Base-by-base conservation (phyloP, 306 rosid species). In the Gastrolobium villosum region DNA sequence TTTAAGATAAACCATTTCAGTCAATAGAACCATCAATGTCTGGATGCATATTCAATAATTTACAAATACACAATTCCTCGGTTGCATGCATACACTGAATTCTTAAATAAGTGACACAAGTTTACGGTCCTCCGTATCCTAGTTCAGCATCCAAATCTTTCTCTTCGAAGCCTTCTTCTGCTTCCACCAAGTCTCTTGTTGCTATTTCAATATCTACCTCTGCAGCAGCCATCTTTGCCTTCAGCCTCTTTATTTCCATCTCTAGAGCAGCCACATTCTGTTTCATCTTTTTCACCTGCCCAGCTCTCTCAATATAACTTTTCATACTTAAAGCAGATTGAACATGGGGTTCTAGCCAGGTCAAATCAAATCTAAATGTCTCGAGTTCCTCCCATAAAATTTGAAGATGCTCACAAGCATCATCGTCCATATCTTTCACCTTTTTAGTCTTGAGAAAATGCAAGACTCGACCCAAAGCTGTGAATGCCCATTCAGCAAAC, bases 381-480 rank as follows among this genome's bases (percentile, higher is more conserved):
- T 81, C 53, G 3, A 75, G 68, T 40, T 81, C 85, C 8, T 69
- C 81, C 85, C 81, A 75, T 5, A 75, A 75, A 53, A 1, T 4
- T 50, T 75, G 60, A 10, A 81, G 85, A 31, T 69, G 10, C 20
- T 45, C 3, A 3, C 44, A 81, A 3, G 73, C 52, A 14, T 59
- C 73, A 0, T 68, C 74, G 32, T 37, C 5, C 85, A 81, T 75
- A 20, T 75, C 78, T 63, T 26, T 68, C 32, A 8, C 74, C 61
- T 32, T 75, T 32, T 32, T 75, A 26, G 65, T 50, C 72, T 69
- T 69, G 0, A 81, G 85, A 40, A 75, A 81, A 75, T 81, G 45
- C 2, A 81, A 40, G 11, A 81, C 67, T 15, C 81, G 35, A 4
- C 85, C 85, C 2, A 81, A 41, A 41, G 81, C 81, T 5, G 74